Base-by-base conservation (phyloP, 106 monocot genomes). In the Agapanthus africanus region DNA sequence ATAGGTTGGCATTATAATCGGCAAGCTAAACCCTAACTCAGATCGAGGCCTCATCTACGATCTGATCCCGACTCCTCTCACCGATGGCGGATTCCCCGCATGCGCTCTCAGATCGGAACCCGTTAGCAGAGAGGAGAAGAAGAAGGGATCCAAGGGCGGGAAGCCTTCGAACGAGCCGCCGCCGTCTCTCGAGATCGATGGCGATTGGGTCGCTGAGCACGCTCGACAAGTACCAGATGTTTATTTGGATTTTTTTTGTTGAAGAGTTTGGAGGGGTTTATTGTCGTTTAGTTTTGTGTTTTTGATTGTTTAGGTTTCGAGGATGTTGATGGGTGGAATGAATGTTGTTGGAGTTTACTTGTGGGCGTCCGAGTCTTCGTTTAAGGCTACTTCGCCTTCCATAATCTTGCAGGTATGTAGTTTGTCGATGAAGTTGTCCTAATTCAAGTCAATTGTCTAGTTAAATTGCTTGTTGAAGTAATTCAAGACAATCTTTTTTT, bases 281-380 rank as follows among this genome's bases (percentile, higher is more conserved):
- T n/a, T n/a, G n/a, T n/a, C n/a, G n/a, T n/a, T n/a, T n/a, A n/a
- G n/a, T n/a, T n/a, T 67, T 42, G 1, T 7, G 4, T 37, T 25
- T 11, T 70, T 54, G 10, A 8, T 36, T 54, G 11, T 76, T 33
- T 42, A 93, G 92, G 91, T 91, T 28, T 91, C 91, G 6, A 84
- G 88, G 41, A 88, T 97, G 95, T 76, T 97, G 38, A 71, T 97
- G n/a, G 91, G 95, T 25, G 91, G 95, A 7, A 86, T 97, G 82
- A 40, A 77, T 65, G 91, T 97, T 18, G 70, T 91, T 37, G 95
- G 91, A 21, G 59, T 86, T 23, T 97, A 91, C 54, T 23, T 97
- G 13, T 91, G 88, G 91, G 79, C 91, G 1, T 75, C 91, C 15
- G 88, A 97, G 59, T 72, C 76, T 22, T 72, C 86, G 1, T 91